Conservation (phyloP, 441 rosid genomes). For the Theobroma grandiflorum region DNA sequence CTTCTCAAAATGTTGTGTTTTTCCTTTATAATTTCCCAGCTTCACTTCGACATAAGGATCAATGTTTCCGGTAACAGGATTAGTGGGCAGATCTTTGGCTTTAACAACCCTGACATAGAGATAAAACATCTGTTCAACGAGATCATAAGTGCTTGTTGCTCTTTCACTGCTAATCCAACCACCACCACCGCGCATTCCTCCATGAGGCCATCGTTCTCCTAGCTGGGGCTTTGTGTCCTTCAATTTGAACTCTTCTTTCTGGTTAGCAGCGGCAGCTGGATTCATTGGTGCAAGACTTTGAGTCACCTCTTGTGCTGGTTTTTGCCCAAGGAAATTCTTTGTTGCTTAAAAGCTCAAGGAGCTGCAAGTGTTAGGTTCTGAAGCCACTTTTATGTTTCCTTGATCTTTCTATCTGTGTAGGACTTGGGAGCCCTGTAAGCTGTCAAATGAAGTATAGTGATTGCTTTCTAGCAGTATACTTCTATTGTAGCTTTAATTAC, state of each 20-base stretch:
- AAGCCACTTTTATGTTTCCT: neutral
- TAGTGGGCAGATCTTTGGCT: constrained; percentile 68
- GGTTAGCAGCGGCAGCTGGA: constrained; percentile 51
- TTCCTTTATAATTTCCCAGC: constrained; percentile 72
- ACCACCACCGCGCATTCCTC: constrained; percentile 66
- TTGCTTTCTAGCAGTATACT: neutral
- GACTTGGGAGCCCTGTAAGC: neutral
- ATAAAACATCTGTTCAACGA: constrained; percentile 74
- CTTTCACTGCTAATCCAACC: constrained; percentile 76
- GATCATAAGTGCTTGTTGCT: constrained; percentile 78
- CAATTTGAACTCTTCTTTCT: constrained; percentile 79
- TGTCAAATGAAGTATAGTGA: neutral
- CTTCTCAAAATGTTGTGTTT: constrained; percentile 64
- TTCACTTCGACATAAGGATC: constrained; percentile 73
- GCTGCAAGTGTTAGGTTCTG: neutral
- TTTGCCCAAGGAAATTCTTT: neutral
- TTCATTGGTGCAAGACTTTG: constrained; percentile 40
- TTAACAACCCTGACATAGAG: constrained; percentile 69
- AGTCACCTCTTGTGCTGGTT: constrained; percentile 1
- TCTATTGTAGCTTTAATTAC: neutral
- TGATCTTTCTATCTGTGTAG: neutral
- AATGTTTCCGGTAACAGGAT: constrained; percentile 54
- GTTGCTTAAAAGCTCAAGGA: neutral
- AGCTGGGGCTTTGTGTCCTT: constrained; percentile 91
- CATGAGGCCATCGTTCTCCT: constrained; percentile 95